Conservation (phyloP, 2,329 filamentous ascomycete genomes). For the Ophiocordyceps robertsii region DNA sequence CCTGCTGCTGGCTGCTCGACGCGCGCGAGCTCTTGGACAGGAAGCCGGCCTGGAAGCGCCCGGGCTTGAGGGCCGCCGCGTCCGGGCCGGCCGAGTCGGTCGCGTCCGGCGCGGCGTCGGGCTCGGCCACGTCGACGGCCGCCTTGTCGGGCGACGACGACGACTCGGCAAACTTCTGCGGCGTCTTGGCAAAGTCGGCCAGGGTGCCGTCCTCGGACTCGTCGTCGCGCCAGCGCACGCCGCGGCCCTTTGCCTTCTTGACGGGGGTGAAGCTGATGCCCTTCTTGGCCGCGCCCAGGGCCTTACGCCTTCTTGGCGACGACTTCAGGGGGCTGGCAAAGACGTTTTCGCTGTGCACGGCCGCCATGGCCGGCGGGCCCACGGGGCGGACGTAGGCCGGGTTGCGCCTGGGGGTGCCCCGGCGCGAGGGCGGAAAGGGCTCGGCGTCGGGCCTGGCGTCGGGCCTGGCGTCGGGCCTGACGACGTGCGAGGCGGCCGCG, state of each 20-base stretch:
- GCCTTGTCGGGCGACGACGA: background rate
- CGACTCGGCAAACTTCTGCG: constrained; percentile 45
- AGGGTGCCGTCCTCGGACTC: constrained; percentile 68
- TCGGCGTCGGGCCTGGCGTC: constrained; percentile 63
- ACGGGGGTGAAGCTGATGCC: constrained; percentile 69
- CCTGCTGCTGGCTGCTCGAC: constrained; percentile 19
- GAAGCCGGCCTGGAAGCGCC: constrained; percentile 81
- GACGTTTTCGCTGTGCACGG: constrained; percentile 16
- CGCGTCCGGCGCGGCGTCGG: constrained; percentile 2
- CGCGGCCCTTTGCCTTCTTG: constrained; percentile 63
- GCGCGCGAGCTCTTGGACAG: constrained; percentile 42
- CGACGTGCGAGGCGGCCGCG: constrained; percentile 63
- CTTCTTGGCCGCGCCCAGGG: constrained; percentile 45
- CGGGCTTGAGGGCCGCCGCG: constrained; percentile 42
- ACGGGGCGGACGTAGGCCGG: constrained; percentile 28
- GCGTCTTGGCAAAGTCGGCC: constrained; percentile 85
- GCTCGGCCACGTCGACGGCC: background rate
- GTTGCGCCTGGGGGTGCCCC: constrained; percentile 67
- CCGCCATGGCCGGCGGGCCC: constrained; percentile 27
- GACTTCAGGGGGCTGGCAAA: constrained; percentile 47
- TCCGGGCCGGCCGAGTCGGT: background rate
- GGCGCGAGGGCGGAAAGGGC: constrained; percentile 54
- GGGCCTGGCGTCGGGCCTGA: constrained; percentile 88
- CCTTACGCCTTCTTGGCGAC: constrained; percentile 71
- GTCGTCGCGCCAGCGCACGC: constrained; percentile 88